Evolutionary conservation across 805 yeast species (phyloP), one percentile per base, ranked within the genome.

Genomic region (Ogataea parapolymorpha): DNA sequence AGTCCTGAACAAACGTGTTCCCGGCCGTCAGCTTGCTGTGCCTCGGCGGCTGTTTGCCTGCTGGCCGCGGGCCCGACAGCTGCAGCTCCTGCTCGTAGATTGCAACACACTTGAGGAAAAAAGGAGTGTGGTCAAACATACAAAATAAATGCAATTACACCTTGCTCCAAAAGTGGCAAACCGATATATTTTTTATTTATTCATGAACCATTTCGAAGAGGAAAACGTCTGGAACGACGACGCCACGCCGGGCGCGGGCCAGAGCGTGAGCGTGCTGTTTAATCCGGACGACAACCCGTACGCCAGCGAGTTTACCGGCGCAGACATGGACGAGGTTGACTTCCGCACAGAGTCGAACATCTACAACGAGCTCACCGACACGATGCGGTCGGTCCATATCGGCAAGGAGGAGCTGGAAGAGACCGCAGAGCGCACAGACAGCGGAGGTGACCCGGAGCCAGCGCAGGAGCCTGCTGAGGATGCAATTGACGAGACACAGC

Each of bases 221-320:
- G 54, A 50, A 32, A 55, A 58, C 44, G 62, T 53, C 43, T 80
- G 85, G 86, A 84, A 74, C 42, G 85, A 74, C 42, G 85, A 79
- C 50, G 75, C 70, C 3, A 58, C 75, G 11, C 58, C 74, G 11
- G 28, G 39, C 5, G 17, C 22, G 37, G 60, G 58, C 26, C 62
- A 67, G 3, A 48, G 54, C 6, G 51, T 56, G 15, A 51, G 56
- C 18, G 53, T 50, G 16, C 42, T 55, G 24, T 48, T 55, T 34
- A 45, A 39, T 20, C 51, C 55, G 9, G 39, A 48, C 6, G 53
- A 55, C 20, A 50, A 52, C 44, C 56, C 59, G 24, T 51, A 51
- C 29, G 49, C 51, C 1, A 43, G 50, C 22, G 31, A 42, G 6
- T 49, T 51, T 44, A 39, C 47, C 35, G 46, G 33, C 9, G 27